These are phyloP conservation scores for Talaromyces borbonicus DNA, from an alignment of 495 filamentous ascomycete species.

Conservation along the genomic window DNA sequence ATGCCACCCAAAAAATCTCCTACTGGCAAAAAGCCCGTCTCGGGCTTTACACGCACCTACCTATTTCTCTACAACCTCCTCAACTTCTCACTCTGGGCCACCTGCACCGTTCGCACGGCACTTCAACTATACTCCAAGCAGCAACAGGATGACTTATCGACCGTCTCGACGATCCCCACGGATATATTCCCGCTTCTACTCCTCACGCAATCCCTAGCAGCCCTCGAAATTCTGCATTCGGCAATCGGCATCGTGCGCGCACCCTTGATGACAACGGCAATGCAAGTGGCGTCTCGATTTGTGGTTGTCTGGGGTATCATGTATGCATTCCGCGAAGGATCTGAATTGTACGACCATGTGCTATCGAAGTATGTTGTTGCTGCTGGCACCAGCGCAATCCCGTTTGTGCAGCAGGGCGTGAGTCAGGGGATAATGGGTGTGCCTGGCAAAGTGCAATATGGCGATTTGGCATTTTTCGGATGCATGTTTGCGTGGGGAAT, in stretches of 20 bases:
- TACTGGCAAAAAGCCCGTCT: slow-evolving; percentile 3
- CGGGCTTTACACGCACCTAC: slow-evolving; percentile 32
- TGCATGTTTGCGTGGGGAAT: slow-evolving; percentile 66
- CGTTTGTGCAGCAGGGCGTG: not conserved
- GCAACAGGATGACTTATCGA: slow-evolving; percentile 18
- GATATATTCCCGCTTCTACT: slow-evolving; percentile 55
- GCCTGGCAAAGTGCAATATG: slow-evolving; percentile 15
- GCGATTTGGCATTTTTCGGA: slow-evolving; percentile 35
- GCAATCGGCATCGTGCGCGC: slow-evolving; percentile 67
- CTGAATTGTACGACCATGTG: slow-evolving; percentile 7
- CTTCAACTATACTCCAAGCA: slow-evolving; percentile 30
- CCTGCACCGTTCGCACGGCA: slow-evolving; percentile 52
- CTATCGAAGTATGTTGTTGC: not conserved
- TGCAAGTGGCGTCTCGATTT: slow-evolving; percentile 77
- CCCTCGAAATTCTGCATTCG: slow-evolving; percentile 76
- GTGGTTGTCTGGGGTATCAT: slow-evolving; percentile 78
- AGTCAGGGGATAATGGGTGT: slow-evolving; percentile 1
- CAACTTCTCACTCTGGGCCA: slow-evolving; percentile 64
- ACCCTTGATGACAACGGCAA: slow-evolving; percentile 71
- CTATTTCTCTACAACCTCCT: slow-evolving; percentile 75
- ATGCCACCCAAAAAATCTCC: slow-evolving; percentile 7
- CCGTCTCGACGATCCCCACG: slow-evolving; percentile 41
- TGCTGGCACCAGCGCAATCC: not conserved
- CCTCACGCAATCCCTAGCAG: slow-evolving; percentile 72
- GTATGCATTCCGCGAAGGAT: slow-evolving; percentile 48